Conservation (phyloP, 2,329 filamentous ascomycete species). For the Talaromyces amestolkiae region DNA sequence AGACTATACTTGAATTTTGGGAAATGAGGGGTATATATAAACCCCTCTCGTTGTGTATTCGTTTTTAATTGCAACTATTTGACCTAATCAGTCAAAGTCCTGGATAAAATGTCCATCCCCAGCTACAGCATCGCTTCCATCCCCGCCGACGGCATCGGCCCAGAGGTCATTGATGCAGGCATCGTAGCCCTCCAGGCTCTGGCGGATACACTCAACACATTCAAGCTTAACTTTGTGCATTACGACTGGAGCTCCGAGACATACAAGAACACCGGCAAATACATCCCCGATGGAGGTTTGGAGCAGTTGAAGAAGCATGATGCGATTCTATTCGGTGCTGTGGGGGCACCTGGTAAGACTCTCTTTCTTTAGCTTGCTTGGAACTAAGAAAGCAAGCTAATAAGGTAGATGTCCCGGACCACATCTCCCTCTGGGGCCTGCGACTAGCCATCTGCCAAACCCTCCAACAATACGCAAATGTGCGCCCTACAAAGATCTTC, state of each 20-base stretch:
- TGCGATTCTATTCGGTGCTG: constrained; percentile 59
- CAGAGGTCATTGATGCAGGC: constrained; percentile 64
- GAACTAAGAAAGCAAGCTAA: neutral
- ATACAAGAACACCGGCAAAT: constrained; percentile 53
- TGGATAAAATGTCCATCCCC: constrained; percentile 4
- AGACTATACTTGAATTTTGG: neutral
- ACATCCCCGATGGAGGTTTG: constrained; percentile 53
- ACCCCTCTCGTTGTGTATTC: neutral
- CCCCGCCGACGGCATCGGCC: constrained; percentile 68
- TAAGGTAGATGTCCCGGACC: constrained; percentile 17
- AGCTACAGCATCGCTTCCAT: constrained; percentile 45
- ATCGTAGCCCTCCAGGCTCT: constrained; percentile 59
- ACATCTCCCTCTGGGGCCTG: constrained; percentile 39
- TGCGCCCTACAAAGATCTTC: constrained; percentile 54
- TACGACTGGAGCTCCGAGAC: constrained; percentile 49
- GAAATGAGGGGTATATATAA: constrained; percentile 1
- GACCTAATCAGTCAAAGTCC: neutral
- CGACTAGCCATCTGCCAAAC: constrained; percentile 56
- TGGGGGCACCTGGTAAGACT: constrained; percentile 53
- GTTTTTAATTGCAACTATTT: neutral
- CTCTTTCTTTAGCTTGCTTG: neutral
- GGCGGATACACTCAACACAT: constrained; percentile 30
- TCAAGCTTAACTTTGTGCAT: constrained; percentile 20
- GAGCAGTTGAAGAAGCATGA: constrained; percentile 52
- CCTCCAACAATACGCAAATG: constrained; percentile 58